A percentile compares a stretch with the other conserved stretches of the same genome.
These are phyloP conservation scores for Earliella scabrosa DNA, from an alignment of 1,284 basidiomycete species.

Conservation along the genomic window DNA sequence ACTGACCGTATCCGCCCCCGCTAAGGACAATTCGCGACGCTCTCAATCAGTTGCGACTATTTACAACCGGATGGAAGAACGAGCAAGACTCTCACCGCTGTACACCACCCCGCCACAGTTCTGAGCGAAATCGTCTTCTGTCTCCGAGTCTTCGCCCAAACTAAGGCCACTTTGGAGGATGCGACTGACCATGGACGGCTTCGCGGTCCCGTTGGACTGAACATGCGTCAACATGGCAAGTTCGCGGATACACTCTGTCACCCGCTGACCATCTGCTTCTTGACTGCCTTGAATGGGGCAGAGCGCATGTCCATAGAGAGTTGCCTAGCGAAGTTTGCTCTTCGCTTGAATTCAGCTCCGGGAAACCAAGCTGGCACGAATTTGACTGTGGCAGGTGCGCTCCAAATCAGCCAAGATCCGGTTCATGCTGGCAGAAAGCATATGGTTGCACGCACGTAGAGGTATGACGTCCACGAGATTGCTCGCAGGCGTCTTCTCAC, in stretches of 20 bases:
- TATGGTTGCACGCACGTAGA: constrained; percentile 7
- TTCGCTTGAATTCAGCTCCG: constrained; percentile 15
- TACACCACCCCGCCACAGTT: constrained; percentile 15
- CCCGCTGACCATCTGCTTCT: background rate
- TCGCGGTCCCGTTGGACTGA: background rate
- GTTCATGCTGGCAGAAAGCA: no score
- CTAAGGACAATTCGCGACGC: no score
- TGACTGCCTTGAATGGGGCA: constrained; percentile 3
- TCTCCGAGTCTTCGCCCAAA: background rate
- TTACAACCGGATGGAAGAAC: no score
- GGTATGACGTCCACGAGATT: constrained; percentile 26
- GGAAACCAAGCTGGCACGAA: constrained; percentile 25
- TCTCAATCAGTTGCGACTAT: no score
- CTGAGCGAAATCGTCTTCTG: constrained; percentile 7
- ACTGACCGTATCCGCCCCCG: constrained; percentile 14
- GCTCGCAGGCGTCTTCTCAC: constrained; percentile 13
- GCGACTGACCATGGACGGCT: constrained; percentile 4
- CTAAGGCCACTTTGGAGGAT: constrained; percentile 5
- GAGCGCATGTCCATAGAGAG: constrained; percentile 8
- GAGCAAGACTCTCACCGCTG: no score
- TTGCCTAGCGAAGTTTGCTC: background rate
- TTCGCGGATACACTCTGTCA: no score
- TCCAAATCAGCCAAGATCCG: background rate
- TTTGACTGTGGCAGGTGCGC: constrained; percentile 10
- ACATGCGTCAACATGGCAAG: no score